Base-by-base conservation (phyloP, 441 rosid genomes). In the Pelargonium australe region DNA sequence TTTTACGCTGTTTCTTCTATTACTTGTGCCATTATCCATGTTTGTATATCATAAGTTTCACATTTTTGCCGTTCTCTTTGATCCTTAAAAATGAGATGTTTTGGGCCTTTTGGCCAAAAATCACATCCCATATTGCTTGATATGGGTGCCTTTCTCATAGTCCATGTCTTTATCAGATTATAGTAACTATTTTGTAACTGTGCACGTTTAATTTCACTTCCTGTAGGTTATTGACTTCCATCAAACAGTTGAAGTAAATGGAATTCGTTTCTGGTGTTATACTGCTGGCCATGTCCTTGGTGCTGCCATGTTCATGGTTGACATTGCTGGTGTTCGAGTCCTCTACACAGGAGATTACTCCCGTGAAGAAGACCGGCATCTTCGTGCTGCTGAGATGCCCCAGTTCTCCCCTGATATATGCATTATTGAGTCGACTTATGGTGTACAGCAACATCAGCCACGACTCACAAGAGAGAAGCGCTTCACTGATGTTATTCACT, bases 251-350 rank as follows among this genome's bases (percentile, higher is more conserved):
- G 98, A 92, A 72, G 92, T 90, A 60, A 89, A 92, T 13, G 94
- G 97, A 69, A 89, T 92, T 70, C 87, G 86, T 75, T 90, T 92
- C 75, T 92, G 97, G 98, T 92, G 98, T 76, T 92, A 92, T 75
- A 87, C 98, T 14, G 98, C 98, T 72, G 98, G 98, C 63, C 96
- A 92, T 73, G 97, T 92, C 61, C 95, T 92, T 75, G 98, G 98
- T 66, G 98, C 98, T 76, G 95, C 97, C 64, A 92, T 90, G 98
- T 92, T 92, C 72, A 92, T 92, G 97, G 98, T 90, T 65, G 97
- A 92, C 74, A 81, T 92, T 66, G 96, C 98, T 4, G 91, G 96
- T 73, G 94, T 92, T 23, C 87, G 94, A 49, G 85, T 86, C 47
- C 96, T 92, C 69, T 92, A 92, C 73, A 90, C 96, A 23, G 98